Percentiles rank a stretch among this genome's conserved stretches.
Conservation (phyloP, 2,329 filamentous ascomycete genomes). For the Hymenoscyphus albidus region DNA sequence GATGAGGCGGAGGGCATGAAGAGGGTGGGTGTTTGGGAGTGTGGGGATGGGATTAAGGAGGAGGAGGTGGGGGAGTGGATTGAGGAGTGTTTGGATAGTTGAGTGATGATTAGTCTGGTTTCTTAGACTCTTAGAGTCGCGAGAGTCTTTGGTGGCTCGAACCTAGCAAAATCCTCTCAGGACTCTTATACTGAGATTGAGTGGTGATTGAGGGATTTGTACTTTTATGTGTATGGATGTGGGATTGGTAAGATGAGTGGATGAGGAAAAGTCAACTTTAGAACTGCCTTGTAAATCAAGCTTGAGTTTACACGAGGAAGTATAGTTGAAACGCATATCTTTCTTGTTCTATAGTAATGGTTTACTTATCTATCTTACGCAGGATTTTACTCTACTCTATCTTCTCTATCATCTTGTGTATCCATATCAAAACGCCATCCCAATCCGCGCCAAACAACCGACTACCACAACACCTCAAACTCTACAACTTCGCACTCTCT, state of each 20-base stretch:
- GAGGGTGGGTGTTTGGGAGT: constrained; percentile 14
- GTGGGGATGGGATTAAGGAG: constrained; percentile 2
- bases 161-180: too few relatives aligned
- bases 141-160: too few relatives aligned
- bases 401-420: background rate
- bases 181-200: too few relatives aligned
- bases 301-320: background rate
- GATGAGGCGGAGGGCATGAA: constrained; percentile 17
- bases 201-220: background rate
- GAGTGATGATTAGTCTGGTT: too few relatives aligned
- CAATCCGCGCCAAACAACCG: background rate
- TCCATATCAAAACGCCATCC: background rate
- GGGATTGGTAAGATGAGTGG: background rate
- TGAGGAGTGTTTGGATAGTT: constrained; percentile 13
- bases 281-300: too few relatives aligned
- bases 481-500: constrained; percentile 18
- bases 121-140: background rate
- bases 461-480: background rate
- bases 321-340: background rate
- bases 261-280: background rate
- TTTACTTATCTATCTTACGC: background rate
- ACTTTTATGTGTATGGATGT: background rate
- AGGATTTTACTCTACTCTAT: background rate
- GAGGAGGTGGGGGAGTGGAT: constrained; percentile 21
- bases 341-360: background rate